phyloP scores from a whole-genome alignment of 2,329 filamentous ascomycete species.

The Claviceps humidiphila region DNA sequence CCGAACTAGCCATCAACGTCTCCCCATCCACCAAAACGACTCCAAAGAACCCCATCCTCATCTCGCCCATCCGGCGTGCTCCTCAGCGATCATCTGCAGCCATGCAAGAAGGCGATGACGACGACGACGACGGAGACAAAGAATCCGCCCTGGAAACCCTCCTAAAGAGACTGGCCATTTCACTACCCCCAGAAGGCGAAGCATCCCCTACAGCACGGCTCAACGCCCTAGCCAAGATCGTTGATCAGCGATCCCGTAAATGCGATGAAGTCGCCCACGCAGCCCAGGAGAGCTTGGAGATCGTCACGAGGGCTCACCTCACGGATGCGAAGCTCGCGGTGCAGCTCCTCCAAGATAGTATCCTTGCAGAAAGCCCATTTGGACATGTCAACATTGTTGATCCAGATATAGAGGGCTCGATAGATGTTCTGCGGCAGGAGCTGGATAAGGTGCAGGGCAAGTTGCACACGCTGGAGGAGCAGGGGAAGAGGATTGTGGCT shows the following conservation, averaged over 20 bases:
- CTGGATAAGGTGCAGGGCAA: conserved; percentile 26
- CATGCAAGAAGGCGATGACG: conserved; percentile 8
- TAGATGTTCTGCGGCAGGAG: conserved; percentile 33
- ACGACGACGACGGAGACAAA: conserved; percentile 7
- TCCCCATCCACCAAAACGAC: conserved; percentile 11
- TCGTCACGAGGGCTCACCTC: conserved; percentile 25
- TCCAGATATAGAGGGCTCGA: conserved; percentile 36
- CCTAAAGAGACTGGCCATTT: conserved; percentile 33
- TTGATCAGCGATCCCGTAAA: conserved; percentile 29
- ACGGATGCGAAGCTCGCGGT: conserved; percentile 34
- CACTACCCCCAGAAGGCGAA: conserved; percentile 20
- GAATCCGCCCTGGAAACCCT: conserved; percentile 32
- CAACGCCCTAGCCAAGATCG: conserved; percentile 20
- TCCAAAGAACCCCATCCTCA: conserved; percentile 12
- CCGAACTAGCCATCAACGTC: conserved; percentile 25
- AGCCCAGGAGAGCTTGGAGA: conserved; percentile 39
- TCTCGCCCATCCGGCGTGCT: conserved; percentile 22
- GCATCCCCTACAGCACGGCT: conserved; percentile 14
- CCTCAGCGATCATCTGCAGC: conserved; percentile 24
- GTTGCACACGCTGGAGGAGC: conserved; percentile 25
- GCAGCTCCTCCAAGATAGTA: conserved; percentile 35
- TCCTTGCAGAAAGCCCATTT: conserved; percentile 39
- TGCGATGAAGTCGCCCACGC: conserved; percentile 28
- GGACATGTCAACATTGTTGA: conserved; percentile 36
- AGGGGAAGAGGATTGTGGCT: conserved; percentile 17